phyloP scores from a whole-genome alignment of 2,329 filamentous ascomycete species.

The Hymenoscyphus albidus region DNA sequence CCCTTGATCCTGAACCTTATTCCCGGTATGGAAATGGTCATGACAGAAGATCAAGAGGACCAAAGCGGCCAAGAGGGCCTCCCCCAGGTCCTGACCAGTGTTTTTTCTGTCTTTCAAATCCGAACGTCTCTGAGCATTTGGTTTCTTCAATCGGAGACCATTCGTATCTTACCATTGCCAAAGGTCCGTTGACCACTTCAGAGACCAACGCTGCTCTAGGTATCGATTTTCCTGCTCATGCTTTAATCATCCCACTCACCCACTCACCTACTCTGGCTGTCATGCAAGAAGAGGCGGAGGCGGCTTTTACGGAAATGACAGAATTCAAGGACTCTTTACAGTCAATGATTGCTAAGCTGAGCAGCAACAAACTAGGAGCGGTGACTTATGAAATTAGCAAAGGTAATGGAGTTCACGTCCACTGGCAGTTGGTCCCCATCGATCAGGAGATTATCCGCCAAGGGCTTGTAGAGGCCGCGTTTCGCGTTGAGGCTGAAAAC shows the following conservation, averaged over 20 bases:
- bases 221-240: conserved; percentile 75
- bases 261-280: conserved; percentile 72
- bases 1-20: conserved; percentile 45
- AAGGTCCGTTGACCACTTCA: conserved; percentile 75
- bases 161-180: conserved; percentile 84
- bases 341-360: conserved; percentile 64
- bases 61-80: conserved; percentile 47
- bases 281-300: conserved; percentile 55
- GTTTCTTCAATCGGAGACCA: conserved; percentile 86
- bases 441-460: conserved; percentile 62
- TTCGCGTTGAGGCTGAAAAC: conserved; percentile 85
- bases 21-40: conserved; percentile 51
- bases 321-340: conserved; percentile 75
- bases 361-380: conserved; percentile 61
- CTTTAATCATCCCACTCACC: conserved; percentile 84
- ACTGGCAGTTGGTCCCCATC: conserved; percentile 90
- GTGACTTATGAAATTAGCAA: conserved; percentile 94
- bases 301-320: conserved; percentile 75
- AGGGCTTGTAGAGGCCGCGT: conserved; percentile 80
- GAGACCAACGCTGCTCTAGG: conserved; percentile 61
- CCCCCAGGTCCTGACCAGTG: conserved; percentile 73
- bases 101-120: conserved; percentile 94
- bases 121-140: conserved; percentile 78
- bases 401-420: conserved; percentile 74
- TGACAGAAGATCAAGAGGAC: conserved; percentile 43